Evolutionary conservation across 2,329 filamentous ascomycete species (phyloP).

Genomic region (Chaetomium sp.): DNA sequence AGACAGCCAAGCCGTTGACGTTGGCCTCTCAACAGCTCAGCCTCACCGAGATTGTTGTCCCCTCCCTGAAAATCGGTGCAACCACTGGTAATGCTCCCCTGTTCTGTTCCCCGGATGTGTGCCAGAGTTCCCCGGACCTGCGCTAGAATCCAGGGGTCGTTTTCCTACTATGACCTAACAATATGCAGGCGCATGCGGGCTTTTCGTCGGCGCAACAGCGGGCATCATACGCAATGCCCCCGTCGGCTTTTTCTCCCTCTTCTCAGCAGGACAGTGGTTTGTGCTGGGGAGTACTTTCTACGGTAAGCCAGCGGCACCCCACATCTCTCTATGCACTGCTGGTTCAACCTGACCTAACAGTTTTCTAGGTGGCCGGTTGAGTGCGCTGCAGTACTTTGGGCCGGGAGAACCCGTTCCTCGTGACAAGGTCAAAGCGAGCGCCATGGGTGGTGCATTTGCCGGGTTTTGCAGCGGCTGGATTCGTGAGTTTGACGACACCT

Average conservation of each 20-base stretch:
- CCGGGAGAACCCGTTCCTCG: conserved; percentile 45
- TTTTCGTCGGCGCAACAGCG: conserved; percentile 59
- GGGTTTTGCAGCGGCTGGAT: conserved; percentile 53
- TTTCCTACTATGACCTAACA: neutral
- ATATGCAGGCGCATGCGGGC: conserved; percentile 49
- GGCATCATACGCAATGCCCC: conserved; percentile 65
- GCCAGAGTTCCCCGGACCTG: neutral
- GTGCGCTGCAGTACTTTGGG: conserved; percentile 43
- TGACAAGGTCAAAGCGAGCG: conserved; percentile 61
- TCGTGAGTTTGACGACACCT: conserved; percentile 33
- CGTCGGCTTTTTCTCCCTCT: conserved; percentile 63
- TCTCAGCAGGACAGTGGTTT: conserved; percentile 76
- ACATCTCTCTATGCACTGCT: neutral
- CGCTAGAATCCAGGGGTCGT: neutral
- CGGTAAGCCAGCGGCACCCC: conserved; percentile 41
- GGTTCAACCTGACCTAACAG: neutral
- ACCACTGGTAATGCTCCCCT: conserved; percentile 43
- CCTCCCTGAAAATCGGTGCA: conserved; percentile 54
- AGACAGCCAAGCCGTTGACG: too few relatives aligned
- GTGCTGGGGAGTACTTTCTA: conserved; percentile 70
- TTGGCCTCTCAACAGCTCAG: conserved; percentile 26
- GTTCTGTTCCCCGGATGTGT: neutral
- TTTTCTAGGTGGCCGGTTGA: conserved; percentile 40
- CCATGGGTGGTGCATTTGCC: conserved; percentile 63
- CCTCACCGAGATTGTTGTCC: conserved; percentile 36